Base-by-base conservation (phyloP, 805 yeast species). In the Scheffersomyces stipitis region DNA sequence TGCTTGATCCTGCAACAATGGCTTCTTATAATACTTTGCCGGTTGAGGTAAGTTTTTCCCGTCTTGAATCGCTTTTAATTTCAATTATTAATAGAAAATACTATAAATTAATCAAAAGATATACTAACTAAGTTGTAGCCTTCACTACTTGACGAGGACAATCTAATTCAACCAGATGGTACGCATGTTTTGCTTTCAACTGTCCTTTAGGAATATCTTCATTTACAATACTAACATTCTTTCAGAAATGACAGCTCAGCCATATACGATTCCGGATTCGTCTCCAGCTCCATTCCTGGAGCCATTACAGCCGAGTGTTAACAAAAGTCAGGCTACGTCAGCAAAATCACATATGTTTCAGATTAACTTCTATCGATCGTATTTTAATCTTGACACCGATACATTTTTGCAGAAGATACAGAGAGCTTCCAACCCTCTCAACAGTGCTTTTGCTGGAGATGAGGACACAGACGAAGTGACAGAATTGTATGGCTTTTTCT, bases 401-500 rank as follows among this genome's bases (percentile, higher is more conserved):
- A 81, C 81, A 8, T 89, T 87, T 42, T 54, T 76, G 31, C 48
- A 44, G 13, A 77, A 85, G 39, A 69, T 83, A 38, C 53, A 67
- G 16, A 54, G 69, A 38, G 78, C 89, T 0, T 45, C 82, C 28
- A 82, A 84, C 48, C 85, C 90, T 13, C 46, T 72, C 28, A 51
- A 61, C 46, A 43, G 51, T 12, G 39, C 54, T 1, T 51, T 56
- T 15, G 52, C 45, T 10, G 48, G 36, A 2, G 49, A 52, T 18
- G 48, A 51, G 13, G 53, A 50, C 5, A 67, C 58, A 23, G 67
- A 69, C 31, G 70, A 70, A 27, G 41, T 45, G 7, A 54, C 63
- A 1, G 98, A 90, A 52, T 63, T 90, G 36, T 91, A 88, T 58
- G 96, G 96, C 0, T 84, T 95, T 5, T 67, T 88, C 14, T 90